Conservation (phyloP, 148 eudicot species). For the Nepenthes gracilis region DNA sequence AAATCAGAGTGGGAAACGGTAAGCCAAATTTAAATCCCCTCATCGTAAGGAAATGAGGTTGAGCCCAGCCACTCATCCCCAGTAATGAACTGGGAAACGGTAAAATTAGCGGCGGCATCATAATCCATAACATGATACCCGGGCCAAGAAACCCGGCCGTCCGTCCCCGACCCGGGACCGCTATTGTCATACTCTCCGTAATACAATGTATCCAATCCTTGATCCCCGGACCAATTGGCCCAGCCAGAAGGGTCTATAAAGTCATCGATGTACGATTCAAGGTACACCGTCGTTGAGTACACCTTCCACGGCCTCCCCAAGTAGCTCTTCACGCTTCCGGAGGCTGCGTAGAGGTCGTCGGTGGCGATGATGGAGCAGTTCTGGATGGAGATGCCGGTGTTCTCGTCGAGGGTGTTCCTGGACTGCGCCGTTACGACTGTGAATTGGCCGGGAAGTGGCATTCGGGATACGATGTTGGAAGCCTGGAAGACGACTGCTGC, state of each 20-base stretch:
- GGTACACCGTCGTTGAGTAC: slow-evolving; percentile 50
- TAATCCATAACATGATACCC: slow-evolving; percentile 76
- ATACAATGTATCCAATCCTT: slow-evolving; percentile 45
- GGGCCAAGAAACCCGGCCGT: slow-evolving; percentile 52
- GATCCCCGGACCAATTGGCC: slow-evolving; percentile 35
- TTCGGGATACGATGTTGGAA: slow-evolving; percentile 56
- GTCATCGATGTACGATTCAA: slow-evolving; percentile 70
- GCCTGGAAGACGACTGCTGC: slow-evolving; percentile 82
- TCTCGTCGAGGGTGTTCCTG: slow-evolving; percentile 42
- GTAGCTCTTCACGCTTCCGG: slow-evolving; percentile 15
- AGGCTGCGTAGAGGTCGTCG: slow-evolving; percentile 26
- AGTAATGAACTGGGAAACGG: slow-evolving; percentile 60
- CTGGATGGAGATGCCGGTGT: slow-evolving; percentile 70
- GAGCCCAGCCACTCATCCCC: slow-evolving; percentile 88
- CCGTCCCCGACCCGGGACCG: slow-evolving; percentile 51
- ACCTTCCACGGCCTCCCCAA: slow-evolving; percentile 81
- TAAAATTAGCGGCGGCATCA: slow-evolving; percentile 64
- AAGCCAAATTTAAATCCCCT: slow-evolving; percentile 32
- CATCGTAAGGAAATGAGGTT: slow-evolving; percentile 86
- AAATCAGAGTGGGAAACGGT: too few species aligned
- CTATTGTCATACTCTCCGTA: slow-evolving; percentile 69
- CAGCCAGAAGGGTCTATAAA: slow-evolving; percentile 57
- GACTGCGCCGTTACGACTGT: slow-evolving; percentile 83
- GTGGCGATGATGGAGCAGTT: slow-evolving; percentile 65
- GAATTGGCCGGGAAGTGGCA: slow-evolving; percentile 68